Conservation (phyloP, 257 asterid species). For the Solanum microdontum region DNA sequence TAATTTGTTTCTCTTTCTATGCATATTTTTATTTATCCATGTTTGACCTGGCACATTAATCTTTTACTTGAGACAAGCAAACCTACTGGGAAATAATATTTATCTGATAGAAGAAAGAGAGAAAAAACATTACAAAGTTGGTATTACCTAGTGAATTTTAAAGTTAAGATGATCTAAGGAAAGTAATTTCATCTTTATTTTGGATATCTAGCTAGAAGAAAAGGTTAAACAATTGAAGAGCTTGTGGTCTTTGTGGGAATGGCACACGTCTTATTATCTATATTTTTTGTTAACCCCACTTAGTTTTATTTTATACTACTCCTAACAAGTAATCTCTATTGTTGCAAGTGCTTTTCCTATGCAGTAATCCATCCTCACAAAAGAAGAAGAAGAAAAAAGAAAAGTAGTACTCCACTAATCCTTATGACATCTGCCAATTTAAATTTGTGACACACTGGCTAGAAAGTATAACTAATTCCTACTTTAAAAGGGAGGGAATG, state of each 20-base stretch:
- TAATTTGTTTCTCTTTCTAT: not conserved
- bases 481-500: too few species aligned
- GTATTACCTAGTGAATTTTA: not conserved
- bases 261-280: constrained; percentile 20
- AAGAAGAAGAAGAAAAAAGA: not conserved
- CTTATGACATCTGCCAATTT: too few species aligned
- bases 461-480: too few species aligned
- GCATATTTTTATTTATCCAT: not conserved
- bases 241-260: not conserved
- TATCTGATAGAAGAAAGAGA: not conserved
- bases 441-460: too few species aligned
- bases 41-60: not conserved
- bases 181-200: not conserved
- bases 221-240: not conserved
- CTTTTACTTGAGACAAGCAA: not conserved
- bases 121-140: not conserved
- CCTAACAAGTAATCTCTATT: not conserved
- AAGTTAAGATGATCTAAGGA: not conserved
- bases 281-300: constrained; percentile 1
- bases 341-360: not conserved
- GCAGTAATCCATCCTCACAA: not conserved
- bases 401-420: too few species aligned
- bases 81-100: not conserved
- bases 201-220: not conserved
- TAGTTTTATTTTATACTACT: not conserved